These are phyloP conservation scores for Tuctoria greenei DNA, from an alignment of 176 grass and related monocot species.

Conservation along the genomic window DNA sequence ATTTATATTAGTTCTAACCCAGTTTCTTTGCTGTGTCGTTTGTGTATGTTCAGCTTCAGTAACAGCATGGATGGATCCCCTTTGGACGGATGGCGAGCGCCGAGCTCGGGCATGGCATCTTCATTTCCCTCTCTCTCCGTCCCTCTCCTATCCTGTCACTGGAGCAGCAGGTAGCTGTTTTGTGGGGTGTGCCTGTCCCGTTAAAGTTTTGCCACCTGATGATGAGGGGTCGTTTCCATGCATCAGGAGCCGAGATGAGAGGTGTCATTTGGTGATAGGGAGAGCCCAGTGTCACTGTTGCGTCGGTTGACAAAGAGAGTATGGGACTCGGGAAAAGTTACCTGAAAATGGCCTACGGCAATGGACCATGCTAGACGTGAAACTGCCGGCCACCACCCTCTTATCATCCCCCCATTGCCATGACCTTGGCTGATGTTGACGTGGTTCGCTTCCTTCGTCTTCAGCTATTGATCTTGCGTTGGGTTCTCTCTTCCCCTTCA, in stretches of 20 bases:
- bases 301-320: constrained; percentile 13
- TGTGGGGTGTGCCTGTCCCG: neutral
- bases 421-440: neutral
- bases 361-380: constrained; percentile 32
- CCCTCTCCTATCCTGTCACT: neutral
- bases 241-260: neutral
- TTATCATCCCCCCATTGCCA: neutral
- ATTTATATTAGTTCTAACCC: neutral
- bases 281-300: neutral
- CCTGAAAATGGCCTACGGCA: constrained; percentile 26
- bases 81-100: neutral
- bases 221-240: neutral
- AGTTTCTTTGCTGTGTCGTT: neutral
- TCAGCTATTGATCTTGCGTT: neutral
- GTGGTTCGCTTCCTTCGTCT: neutral
- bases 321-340: constrained; percentile 28
- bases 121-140: neutral
- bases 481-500: neutral
- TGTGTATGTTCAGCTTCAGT: neutral
- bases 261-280: neutral
- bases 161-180: neutral
- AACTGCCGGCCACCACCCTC: constrained; percentile 38
- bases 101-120: too few relatives aligned
- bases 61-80: neutral
- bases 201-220: constrained; percentile 32